Evolutionary conservation across 2,329 filamentous ascomycete species (phyloP), one percentile per base, ranked within the genome.

Genomic region (Pseudonectria buxi): DNA sequence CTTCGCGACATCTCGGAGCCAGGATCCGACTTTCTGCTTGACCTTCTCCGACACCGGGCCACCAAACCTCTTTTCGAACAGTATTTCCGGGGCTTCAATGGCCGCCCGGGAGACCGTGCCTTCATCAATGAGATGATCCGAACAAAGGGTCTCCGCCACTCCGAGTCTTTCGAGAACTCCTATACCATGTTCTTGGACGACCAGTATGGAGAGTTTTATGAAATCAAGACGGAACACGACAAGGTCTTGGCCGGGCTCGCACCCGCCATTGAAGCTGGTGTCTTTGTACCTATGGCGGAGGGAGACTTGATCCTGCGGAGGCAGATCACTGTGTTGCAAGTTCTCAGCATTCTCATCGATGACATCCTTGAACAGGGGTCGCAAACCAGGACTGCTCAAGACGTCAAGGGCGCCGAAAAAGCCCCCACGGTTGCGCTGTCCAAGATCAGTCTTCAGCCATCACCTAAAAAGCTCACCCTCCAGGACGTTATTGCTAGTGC

Each of bases 331-430:
- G 33, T 68, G 0, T 27, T 70, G 1, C 58, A 63, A 31, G 10
- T 12, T 6, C 61, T 71, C 22, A 64, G 61, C 36, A 54, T 65
- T n/a, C 44, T 67, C 2, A 48, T 71, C 4, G 62, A 65, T 1
- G 57, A 64, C 26, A 63, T 72, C 22, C 51, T 72, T 1, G 56
- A 67, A 0, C 40, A 51, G 26, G 61, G 57, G 4, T 64, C 63
- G 0, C 49, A 49, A 3, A 51, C 46, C 2, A 55, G 55, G 16
- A 41, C 37, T 10, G 35, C 33, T 11, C 3, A 44, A 14, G 11
- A 16, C 46, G 40, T 51, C 4, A 60, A 62, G 33, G 62, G 57
- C 27, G 31, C 52, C 7, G 44, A 50, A 10, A 50, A 61, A 4
- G 48, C 47, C 2, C 49, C 53, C 3, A 33, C 46, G 1, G 41